A percentile compares a stretch with the other conserved stretches of the same genome.
Evolutionary conservation across 2,329 filamentous ascomycete genomes (phyloP).

Genomic region (Ceratocystis eucalypticola): DNA sequence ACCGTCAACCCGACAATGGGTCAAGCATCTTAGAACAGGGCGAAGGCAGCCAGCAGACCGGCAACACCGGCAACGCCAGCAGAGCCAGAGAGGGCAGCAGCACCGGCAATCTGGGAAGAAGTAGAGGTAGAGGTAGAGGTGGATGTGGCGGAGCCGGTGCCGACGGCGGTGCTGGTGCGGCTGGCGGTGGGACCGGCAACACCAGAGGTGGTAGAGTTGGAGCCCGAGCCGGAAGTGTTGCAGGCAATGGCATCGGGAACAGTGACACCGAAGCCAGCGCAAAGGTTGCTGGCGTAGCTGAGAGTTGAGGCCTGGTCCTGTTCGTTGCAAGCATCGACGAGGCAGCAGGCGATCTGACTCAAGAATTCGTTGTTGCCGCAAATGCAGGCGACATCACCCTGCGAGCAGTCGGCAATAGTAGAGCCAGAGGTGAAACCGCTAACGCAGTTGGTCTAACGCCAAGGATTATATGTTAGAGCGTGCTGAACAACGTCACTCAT

Average conservation of each 20-base stretch:
- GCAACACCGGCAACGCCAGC: slow-evolving; percentile 12
- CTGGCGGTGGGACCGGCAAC: neutral
- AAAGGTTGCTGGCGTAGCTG: slow-evolving; percentile 29
- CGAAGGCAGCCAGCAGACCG: slow-evolving; percentile 16
- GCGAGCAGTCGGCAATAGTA: slow-evolving; percentile 29
- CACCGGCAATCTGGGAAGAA: neutral
- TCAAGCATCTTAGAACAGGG: slow-evolving; percentile 15
- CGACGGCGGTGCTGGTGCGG: neutral
- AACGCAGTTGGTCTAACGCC: slow-evolving; percentile 26
- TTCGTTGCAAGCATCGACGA: slow-evolving; percentile 27
- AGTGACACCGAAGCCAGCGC: slow-evolving; percentile 27
- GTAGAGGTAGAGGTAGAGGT: slow-evolving; percentile 2
- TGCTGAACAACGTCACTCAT: neutral
- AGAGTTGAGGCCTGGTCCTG: slow-evolving; percentile 27
- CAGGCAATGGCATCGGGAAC: slow-evolving; percentile 30
- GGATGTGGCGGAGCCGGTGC: neutral
- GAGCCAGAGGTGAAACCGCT: slow-evolving; percentile 26
- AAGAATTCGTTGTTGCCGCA: slow-evolving; percentile 32
- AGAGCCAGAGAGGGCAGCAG: neutral
- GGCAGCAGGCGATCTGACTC: slow-evolving; percentile 31
- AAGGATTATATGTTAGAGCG: neutral
- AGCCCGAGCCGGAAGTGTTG: slow-evolving; percentile 20
- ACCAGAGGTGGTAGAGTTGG: neutral
- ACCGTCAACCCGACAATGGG: neutral
- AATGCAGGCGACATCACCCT: slow-evolving; percentile 31